Evolutionary conservation across 768 basidiomycete species (phyloP), one percentile per base, ranked within the genome.

Genomic region (Leccinum subgranulosum): DNA sequence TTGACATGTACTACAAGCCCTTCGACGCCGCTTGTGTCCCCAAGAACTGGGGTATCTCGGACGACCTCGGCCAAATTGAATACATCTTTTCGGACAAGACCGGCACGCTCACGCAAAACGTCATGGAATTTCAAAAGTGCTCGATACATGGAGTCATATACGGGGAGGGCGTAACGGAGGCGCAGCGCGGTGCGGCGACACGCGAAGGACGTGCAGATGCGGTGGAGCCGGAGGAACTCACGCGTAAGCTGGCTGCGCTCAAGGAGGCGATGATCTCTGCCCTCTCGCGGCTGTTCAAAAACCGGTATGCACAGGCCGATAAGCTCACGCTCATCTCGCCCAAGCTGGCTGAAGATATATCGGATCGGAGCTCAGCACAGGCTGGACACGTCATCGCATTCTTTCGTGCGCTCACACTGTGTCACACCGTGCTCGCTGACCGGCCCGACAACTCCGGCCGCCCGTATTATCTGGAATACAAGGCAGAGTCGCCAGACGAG

Each of bases 41-140:
- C 27, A 98, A 98, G 73, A 95, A 92, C 6, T 98, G 96, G 95
- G 96, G 95, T 69, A 95, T 98, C 65, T 97, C 94, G 3, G 96
- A 98, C 70, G 96, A 98, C 75, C 85, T 99, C 2, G 96, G 96
- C 25, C 96, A 98, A 76, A 98, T 98, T 73, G 95, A 98, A 77
- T 99, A 96, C 72, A 79, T 89, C 68, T 89, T 89, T 69, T 94
- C 90, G 10, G 93, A 95, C 81, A 96, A 96, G 79, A 96, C 94
- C 0, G 94, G 93, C 23, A 99, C 96, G 7, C 86, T 99, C 50
- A 99, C 96, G 0, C 95, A 97, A 74, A 99, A 98, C 75, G 78
- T 96, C 66, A 98, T 98, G 96, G 94, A 96, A 76, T 98, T 97
- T 76, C 93, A 97, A 71, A 94, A 91, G 69, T 97, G 94, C 65